Base-by-base conservation (phyloP, 1,284 basidiomycete species). In the Cystobasidiaceae sp. region DNA sequence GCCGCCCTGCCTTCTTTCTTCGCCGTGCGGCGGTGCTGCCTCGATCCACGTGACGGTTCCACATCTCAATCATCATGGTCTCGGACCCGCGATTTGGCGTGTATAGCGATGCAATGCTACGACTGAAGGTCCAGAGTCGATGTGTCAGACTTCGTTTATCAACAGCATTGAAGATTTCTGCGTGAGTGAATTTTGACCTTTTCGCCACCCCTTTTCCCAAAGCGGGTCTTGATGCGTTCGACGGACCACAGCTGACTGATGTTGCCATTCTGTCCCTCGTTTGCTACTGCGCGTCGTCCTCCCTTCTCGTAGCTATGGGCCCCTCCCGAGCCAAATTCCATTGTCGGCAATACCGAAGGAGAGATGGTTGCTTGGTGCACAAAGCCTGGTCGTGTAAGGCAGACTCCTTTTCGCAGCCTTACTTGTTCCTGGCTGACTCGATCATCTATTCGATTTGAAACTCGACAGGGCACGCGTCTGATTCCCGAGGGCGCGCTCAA, bases 61-160 rank as follows among this genome's bases (percentile, higher is more conserved):
- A n/a, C n/a, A n/a, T n/a, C n/a, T n/a, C n/a, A n/a, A n/a, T n/a
- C n/a, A n/a, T n/a, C n/a, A n/a, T n/a, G n/a, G n/a, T n/a, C n/a
- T n/a, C n/a, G n/a, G n/a, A n/a, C n/a, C n/a, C n/a, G 19, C 19
- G 8, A 23, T 21, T 9, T 11, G 4, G 17, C 25, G 23, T 1
- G n/a, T 8, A 32, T 32, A 64, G 61, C 30, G n/a, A 9, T 88
- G 87, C 76, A 87, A 88, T 78, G 81, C 83, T 2, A 86, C 85
- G 4, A 88, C 86, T 6, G 78, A 84, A 75, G 81, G 80, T 70
- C 81, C 80, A 61, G 50, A 80, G 2, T 86, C 86, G 0, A 67
- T 81, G 52, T 88, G 87, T 72, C 86, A 88, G 75, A 88, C 86
- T 11, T 59, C 69, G 15, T 68, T 74, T 27, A 60, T 75, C 2